Conservation (phyloP, 352 stramenopile species). For the Pythium volutum region DNA sequence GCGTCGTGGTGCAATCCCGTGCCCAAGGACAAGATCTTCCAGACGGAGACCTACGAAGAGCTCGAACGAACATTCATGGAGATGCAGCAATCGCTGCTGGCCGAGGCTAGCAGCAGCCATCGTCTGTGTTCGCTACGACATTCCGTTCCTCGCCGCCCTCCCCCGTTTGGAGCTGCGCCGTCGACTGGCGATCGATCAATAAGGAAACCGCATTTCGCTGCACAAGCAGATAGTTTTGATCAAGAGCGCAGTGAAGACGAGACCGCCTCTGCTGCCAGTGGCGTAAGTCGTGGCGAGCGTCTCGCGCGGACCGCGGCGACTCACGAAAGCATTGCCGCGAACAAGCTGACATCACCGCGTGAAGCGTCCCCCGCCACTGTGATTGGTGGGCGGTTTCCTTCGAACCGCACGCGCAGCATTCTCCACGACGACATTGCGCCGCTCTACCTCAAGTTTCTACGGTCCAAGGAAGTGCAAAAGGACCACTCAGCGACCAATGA, state of each 20-base stretch:
- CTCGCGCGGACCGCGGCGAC: background rate
- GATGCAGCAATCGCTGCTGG: conserved; percentile 4
- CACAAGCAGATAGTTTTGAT: background rate
- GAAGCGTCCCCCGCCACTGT: background rate
- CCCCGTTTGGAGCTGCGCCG: background rate
- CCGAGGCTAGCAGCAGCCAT: background rate
- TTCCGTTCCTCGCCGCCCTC: background rate
- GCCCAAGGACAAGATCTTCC: conserved; percentile 19
- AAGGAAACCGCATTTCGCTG: background rate
- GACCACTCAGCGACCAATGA: conserved; percentile 37
- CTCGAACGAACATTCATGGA: conserved; percentile 23
- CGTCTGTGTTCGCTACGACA: conserved; percentile 6
- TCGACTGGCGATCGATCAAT: background rate
- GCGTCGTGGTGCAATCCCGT: conserved; percentile 82
- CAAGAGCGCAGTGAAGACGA: background rate
- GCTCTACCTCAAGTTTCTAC: conserved; percentile 72
- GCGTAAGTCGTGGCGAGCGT: conserved; percentile 7
- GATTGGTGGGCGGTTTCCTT: background rate
- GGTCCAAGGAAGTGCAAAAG: conserved; percentile 60
- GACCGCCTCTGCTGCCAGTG: background rate
- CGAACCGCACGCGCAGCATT: conserved; percentile 29
- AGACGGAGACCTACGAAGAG: conserved; percentile 23
- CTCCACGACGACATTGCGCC: conserved; percentile 76
- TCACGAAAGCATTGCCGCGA: background rate
- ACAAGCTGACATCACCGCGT: conserved; percentile 14